phyloP scores from a whole-genome alignment of 495 filamentous ascomycete species.

The Penicillium egyptiacum region DNA sequence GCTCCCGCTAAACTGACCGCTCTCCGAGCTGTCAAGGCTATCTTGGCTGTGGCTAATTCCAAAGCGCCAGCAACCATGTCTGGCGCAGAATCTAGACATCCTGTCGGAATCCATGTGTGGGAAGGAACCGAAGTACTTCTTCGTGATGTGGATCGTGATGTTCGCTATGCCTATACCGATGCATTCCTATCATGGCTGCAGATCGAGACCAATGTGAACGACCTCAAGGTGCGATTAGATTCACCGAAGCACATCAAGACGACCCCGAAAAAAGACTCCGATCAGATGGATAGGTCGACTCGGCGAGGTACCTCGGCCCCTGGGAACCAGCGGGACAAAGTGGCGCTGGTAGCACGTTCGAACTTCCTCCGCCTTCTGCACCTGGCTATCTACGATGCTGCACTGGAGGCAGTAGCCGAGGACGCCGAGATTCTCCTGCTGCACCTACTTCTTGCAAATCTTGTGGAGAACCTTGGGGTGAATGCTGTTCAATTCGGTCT shows the following conservation, averaged over 20 bases:
- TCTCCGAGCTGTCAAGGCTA: conserved; percentile 75
- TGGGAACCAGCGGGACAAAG: conserved; percentile 55
- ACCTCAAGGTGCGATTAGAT: conserved; percentile 62
- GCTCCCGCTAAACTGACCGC: conserved; percentile 72
- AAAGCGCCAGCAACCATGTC: conserved; percentile 57
- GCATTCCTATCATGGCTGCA: conserved; percentile 79
- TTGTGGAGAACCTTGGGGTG: conserved; percentile 76
- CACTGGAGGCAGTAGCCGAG: conserved; percentile 65
- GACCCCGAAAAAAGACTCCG: conserved; percentile 33
- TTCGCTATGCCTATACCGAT: conserved; percentile 80
- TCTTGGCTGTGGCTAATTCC: conserved; percentile 75
- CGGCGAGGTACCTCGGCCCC: conserved; percentile 59
- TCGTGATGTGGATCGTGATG: conserved; percentile 69
- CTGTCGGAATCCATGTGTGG: conserved; percentile 77
- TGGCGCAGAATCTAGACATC: conserved; percentile 65
- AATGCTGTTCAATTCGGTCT: conserved; percentile 76
- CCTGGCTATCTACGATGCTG: conserved; percentile 82
- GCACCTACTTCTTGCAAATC: conserved; percentile 68
- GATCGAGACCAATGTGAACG: conserved; percentile 69
- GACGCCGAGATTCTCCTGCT: conserved; percentile 72
- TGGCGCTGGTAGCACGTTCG: conserved; percentile 53
- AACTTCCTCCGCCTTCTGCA: conserved; percentile 83
- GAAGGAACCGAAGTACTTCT: conserved; percentile 89
- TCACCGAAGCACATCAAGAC: conserved; percentile 40
- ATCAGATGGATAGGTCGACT: conserved; percentile 47